Conservation (phyloP, 179 eudicot species). For the Nepenthes alata region DNA sequence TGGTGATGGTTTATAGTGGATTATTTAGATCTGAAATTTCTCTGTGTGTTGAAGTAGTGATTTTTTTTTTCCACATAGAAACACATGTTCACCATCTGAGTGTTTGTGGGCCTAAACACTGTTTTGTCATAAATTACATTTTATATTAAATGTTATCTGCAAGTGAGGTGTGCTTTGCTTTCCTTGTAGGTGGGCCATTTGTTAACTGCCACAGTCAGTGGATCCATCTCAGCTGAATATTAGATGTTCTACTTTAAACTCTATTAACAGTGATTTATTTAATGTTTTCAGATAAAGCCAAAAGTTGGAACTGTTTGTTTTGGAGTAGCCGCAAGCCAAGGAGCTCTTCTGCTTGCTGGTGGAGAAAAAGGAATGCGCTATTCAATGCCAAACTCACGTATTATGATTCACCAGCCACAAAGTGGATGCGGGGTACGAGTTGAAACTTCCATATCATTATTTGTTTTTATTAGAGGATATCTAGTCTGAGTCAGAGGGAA, state of each 20-base stretch:
- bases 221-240: not conserved
- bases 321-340: conserved; percentile 90
- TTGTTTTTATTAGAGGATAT: not conserved
- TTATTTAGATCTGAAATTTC: too few species aligned
- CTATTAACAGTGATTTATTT: not conserved
- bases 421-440: conserved; percentile 67
- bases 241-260: not conserved
- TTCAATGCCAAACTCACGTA: conserved; percentile 88
- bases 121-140: too few species aligned
- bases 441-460: not conserved
- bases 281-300: conserved; percentile 55
- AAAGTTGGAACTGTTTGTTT: conserved; percentile 95
- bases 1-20: too few species aligned
- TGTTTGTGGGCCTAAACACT: too few species aligned
- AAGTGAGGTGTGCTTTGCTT: too few species aligned
- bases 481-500: not conserved
- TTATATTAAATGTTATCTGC: too few species aligned
- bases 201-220: too few species aligned
- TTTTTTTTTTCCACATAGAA: too few species aligned
- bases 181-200: too few species aligned
- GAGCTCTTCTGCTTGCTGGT: conserved; percentile 88
- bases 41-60: too few species aligned
- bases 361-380: conserved; percentile 97
- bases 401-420: conserved; percentile 90
- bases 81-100: too few species aligned